A percentile compares a stretch with the other conserved stretches of the same genome.
Conservation (phyloP, 1,139 yeast species). For the Debaryomyces robertsiae region DNA sequence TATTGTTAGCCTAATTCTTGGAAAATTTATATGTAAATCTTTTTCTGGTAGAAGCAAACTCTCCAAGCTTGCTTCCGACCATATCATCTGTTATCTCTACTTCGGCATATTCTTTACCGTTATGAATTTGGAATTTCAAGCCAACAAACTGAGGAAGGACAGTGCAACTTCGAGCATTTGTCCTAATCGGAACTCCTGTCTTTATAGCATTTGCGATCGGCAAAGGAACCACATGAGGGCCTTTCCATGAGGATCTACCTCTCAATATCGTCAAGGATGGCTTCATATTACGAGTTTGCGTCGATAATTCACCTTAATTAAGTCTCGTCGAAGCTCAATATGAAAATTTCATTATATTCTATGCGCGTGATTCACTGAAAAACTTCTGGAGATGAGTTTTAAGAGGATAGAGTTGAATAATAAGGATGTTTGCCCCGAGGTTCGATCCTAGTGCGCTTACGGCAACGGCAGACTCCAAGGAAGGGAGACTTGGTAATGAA, state of each 20-base stretch:
- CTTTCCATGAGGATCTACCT: slow-evolving; percentile 84
- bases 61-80: slow-evolving; percentile 98
- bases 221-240: slow-evolving; percentile 92
- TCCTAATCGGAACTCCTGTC: slow-evolving; percentile 83
- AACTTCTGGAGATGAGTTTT: slow-evolving; percentile 11
- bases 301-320: not conserved
- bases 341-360: slow-evolving; percentile 2
- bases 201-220: slow-evolving; percentile 85
- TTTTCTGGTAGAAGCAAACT: slow-evolving; percentile 91
- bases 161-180: slow-evolving; percentile 93
- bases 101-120: slow-evolving; percentile 92
- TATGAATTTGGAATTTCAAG: slow-evolving; percentile 88
- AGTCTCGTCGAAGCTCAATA: not conserved
- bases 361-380: slow-evolving; percentile 9
- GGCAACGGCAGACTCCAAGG: slow-evolving; percentile 14
- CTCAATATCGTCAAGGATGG: slow-evolving; percentile 52
- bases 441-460: slow-evolving; percentile 52
- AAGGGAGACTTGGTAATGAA: slow-evolving; percentile 14
- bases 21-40: slow-evolving; percentile 80
- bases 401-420: not conserved
- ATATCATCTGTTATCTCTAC: slow-evolving; percentile 87
- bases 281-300: slow-evolving; percentile 46
- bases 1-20: slow-evolving; percentile 58
- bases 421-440: slow-evolving; percentile 61
- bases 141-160: slow-evolving; percentile 96